These are phyloP conservation scores for Huntiella bhutanensis DNA, from an alignment of 2,329 filamentous ascomycete species.

Conservation along the genomic window DNA sequence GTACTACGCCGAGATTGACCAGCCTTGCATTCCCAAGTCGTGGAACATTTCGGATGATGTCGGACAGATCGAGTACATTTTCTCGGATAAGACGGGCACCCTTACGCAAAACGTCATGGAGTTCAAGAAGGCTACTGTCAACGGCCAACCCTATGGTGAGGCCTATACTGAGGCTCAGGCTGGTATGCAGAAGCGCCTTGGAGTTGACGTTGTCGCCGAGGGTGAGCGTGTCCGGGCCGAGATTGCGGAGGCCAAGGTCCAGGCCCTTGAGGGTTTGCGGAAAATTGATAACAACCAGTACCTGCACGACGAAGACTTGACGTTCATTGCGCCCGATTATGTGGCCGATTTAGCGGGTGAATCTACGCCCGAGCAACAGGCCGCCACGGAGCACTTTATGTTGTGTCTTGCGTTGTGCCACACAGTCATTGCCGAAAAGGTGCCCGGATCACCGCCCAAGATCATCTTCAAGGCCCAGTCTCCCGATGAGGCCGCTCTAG, in stretches of 20 bases:
- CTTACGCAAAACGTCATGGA: slow-evolving; percentile 99
- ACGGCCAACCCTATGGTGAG: slow-evolving; percentile 90
- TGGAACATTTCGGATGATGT: slow-evolving; percentile 99
- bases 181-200: slow-evolving; percentile 83
- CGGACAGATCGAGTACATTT: slow-evolving; percentile 97
- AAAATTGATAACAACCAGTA: slow-evolving; percentile 77
- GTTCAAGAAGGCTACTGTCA: slow-evolving; percentile 96
- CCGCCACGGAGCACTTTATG: slow-evolving; percentile 80
- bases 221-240: slow-evolving; percentile 51
- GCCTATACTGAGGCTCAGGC: slow-evolving; percentile 94
- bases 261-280: slow-evolving; percentile 55
- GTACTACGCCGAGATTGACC: slow-evolving; percentile 91
- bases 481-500: slow-evolving; percentile 85
- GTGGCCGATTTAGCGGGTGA: slow-evolving; percentile 64
- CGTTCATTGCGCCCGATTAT: slow-evolving; percentile 82
- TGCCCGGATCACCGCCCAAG: slow-evolving; percentile 72
- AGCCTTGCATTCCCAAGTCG: slow-evolving; percentile 88
- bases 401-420: slow-evolving; percentile 87
- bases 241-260: slow-evolving; percentile 58
- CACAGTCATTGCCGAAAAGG: slow-evolving; percentile 80
- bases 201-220: slow-evolving; percentile 71
- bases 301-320: slow-evolving; percentile 72
- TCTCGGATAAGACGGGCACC: slow-evolving; percentile 94
- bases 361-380: slow-evolving; percentile 55
- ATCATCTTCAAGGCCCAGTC: slow-evolving; percentile 96